Evolutionary conservation across 2,329 filamentous ascomycete genomes (phyloP).

Genomic region (Aspergillus sp.): DNA sequence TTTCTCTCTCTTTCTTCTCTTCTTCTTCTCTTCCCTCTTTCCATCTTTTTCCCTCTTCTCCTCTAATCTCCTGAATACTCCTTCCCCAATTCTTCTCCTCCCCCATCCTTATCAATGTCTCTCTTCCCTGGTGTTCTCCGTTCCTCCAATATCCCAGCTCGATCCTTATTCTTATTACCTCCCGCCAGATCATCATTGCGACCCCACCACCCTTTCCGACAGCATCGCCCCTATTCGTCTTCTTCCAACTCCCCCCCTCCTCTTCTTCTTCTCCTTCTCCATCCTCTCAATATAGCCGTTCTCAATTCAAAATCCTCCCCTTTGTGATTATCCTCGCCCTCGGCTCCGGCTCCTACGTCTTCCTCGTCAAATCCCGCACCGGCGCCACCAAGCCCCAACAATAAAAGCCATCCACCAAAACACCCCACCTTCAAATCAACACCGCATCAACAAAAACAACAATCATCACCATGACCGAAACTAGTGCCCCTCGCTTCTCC

Average conservation of each 20-base stretch:
- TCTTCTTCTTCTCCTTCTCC: slow-evolving; percentile 6
- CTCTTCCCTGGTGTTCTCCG: neutral
- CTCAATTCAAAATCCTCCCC: slow-evolving; percentile 39
- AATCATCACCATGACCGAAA: slow-evolving; percentile 14
- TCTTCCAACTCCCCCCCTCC: slow-evolving; percentile 6
- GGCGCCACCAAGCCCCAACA: slow-evolving; percentile 43
- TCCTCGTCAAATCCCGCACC: slow-evolving; percentile 47
- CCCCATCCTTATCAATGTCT: neutral
- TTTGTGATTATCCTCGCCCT: slow-evolving; percentile 41
- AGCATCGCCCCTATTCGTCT: slow-evolving; percentile 11
- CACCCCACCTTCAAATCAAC: slow-evolving; percentile 40
- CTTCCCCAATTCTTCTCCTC: neutral
- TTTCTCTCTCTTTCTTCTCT: neutral
- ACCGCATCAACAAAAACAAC: slow-evolving; percentile 2
- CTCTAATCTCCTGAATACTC: neutral
- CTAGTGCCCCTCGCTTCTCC: slow-evolving; percentile 63
- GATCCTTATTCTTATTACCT: neutral
- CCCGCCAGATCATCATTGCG: slow-evolving; percentile 7
- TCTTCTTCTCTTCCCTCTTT: neutral
- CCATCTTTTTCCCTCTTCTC: neutral
- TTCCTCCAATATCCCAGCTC: no score
- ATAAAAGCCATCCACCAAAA: slow-evolving; percentile 37
- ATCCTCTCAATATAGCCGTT: slow-evolving; percentile 23
- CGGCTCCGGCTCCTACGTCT: slow-evolving; percentile 46
- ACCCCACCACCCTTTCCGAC: slow-evolving; percentile 10